Percentiles rank a stretch among this genome's conserved stretches.
Evolutionary conservation across 1,139 yeast genomes (phyloP).

Genomic region (Candida sanyaensis): DNA sequence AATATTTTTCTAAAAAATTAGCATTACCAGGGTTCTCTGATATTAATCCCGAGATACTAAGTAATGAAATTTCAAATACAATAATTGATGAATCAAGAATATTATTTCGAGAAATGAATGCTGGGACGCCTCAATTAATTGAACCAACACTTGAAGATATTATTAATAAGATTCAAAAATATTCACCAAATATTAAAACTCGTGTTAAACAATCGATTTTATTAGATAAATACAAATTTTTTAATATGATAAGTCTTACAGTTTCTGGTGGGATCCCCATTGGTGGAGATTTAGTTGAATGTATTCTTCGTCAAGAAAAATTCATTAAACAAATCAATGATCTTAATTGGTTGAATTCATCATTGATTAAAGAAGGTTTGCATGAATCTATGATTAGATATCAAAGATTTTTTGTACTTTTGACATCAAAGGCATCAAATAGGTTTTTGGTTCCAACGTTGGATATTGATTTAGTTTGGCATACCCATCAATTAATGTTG

Average conservation of each 20-base stretch:
- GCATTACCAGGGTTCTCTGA: neutral
- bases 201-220: neutral
- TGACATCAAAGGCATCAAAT: conserved; percentile 10
- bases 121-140: neutral
- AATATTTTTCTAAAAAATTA: conserved; percentile 8
- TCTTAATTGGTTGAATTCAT: conserved; percentile 30
- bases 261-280: conserved; percentile 16
- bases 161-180: neutral
- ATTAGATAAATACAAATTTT: conserved; percentile 3
- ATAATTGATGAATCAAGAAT: neutral
- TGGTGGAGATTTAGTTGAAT: conserved; percentile 33
- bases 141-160: neutral
- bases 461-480: conserved; percentile 44
- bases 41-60: neutral
- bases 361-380: conserved; percentile 20
- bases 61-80: neutral
- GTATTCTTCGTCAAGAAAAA: conserved; percentile 31
- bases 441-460: conserved; percentile 34
- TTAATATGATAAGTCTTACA: conserved; percentile 24
- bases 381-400: conserved; percentile 26
- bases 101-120: neutral
- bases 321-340: conserved; percentile 32
- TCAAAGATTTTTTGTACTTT: conserved; percentile 23
- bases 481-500: conserved; percentile 37
- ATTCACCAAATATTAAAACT: neutral